phyloP scores from a whole-genome alignment of 148 eudicot species.

The Heliosperma pusillum region DNA sequence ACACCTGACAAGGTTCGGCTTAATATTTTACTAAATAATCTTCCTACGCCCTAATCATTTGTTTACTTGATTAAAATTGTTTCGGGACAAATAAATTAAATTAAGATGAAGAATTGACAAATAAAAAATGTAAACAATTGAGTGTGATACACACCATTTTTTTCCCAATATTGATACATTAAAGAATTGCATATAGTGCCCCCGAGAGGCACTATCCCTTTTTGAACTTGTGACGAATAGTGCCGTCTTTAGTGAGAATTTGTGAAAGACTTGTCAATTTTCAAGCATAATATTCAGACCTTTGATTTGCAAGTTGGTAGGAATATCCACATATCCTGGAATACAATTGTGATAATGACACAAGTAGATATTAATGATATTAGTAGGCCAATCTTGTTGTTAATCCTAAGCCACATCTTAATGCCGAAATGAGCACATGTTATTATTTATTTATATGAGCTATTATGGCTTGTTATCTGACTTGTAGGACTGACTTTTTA shows the following conservation, averaged over 20 bases:
- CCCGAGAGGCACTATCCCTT: too few species aligned
- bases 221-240: too few species aligned
- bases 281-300: background rate
- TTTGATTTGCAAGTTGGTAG: background rate
- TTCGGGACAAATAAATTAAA: too few species aligned
- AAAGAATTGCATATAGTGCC: too few species aligned
- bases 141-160: background rate
- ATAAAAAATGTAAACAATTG: background rate
- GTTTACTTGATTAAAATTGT: too few species aligned
- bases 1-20: conserved; percentile 35
- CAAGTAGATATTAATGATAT: background rate
- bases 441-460: too few species aligned
- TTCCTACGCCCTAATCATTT: too few species aligned
- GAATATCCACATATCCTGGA: background rate
- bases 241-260: too few species aligned
- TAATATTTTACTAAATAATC: background rate
- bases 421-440: background rate
- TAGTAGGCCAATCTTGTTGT: background rate
- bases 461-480: background rate
- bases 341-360: background rate
- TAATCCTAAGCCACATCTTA: conserved; percentile 9
- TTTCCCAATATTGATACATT: too few species aligned
- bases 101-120: too few species aligned
- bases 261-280: too few species aligned
- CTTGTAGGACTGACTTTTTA: background rate